Conservation (phyloP, 1,284 basidiomycete species). For the Cryptococcus amylolentus region DNA sequence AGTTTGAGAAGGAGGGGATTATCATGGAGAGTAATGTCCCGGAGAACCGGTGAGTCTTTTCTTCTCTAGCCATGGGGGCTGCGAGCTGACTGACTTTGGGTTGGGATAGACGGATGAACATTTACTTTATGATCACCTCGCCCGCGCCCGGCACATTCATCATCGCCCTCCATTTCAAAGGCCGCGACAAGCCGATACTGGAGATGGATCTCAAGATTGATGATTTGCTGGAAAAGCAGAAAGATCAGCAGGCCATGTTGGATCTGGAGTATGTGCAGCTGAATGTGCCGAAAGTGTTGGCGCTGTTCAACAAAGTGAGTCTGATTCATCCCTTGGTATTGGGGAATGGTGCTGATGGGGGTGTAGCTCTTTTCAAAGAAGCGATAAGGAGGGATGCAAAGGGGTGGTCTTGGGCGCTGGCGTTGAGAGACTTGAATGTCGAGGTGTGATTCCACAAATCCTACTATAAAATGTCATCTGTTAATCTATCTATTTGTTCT, state of each 20-base stretch:
- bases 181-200: conserved; percentile 96
- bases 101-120: conserved; percentile 75
- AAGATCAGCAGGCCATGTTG: conserved; percentile 91
- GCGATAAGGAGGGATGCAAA: background rate
- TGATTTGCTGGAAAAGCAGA: conserved; percentile 98
- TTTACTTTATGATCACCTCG: conserved; percentile 97
- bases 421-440: background rate
- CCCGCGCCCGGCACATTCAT: conserved; percentile 98
- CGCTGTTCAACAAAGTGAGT: conserved; percentile 81
- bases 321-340: background rate
- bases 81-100: background rate
- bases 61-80: background rate
- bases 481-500: background rate
- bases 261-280: conserved; percentile 97
- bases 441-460: background rate
- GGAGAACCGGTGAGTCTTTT: conserved; percentile 72
- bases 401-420: background rate
- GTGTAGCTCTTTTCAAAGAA: conserved; percentile 6
- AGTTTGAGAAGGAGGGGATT: conserved; percentile 99
- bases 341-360: background rate
- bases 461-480: background rate
- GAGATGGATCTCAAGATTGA: conserved; percentile 99
- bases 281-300: conserved; percentile 91
- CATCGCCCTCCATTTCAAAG: conserved; percentile 97
- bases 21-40: conserved; percentile 98